Evolutionary conservation across 495 filamentous ascomycete species (phyloP), one percentile per base, ranked within the genome.

Genomic region (Trichoderma virens): DNA sequence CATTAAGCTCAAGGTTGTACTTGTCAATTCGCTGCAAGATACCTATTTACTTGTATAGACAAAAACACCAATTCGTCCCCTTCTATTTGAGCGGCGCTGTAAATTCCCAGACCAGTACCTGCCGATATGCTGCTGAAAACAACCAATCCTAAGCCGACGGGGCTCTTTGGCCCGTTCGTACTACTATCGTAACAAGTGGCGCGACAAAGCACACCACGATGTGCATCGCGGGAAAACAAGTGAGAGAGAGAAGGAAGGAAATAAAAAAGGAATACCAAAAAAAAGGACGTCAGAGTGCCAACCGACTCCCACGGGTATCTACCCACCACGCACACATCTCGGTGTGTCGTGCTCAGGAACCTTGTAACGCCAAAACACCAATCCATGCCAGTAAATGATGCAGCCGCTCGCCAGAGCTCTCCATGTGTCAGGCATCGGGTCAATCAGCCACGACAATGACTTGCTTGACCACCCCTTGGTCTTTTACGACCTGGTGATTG

Each of bases 401-500:
- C 7, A 56, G 27, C 5, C 51, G 23, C 25, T 27, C 27, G 18
- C 51, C 67, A 64, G 70, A 70, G 59, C 69, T 64, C 13, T 60
- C 31, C 38, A 62, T 56, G 41, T 25, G 35, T 63, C 69, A 71
- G 31, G 70, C 39, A 68, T 71, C 64, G 43, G 16, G 18, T 56
- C 51, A 56, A 56, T 56, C 51, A 13, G 27, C 9, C 51, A 30
- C 69, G 69, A 66, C 68, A 70, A 62, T 65, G 71, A 59, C 67
- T 69, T 67, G n/a, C 64, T 35, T 56, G 7, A 8, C 11, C 51
- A 8, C 8, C n/a, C 5, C 23, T 56, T 56, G 23, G 23, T 68
- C 67, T 43, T 77, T 79, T 20, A 70, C 54, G 2, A 73, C 65
- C 8, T 72, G 74, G 5, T 76, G 71, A 32, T 69, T 77, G 65